Percentiles rank a stretch among this genome's conserved stretches.
Evolutionary conservation across 1,284 basidiomycete genomes (phyloP).

Genomic region (Phylloboletellus chloephorus): DNA sequence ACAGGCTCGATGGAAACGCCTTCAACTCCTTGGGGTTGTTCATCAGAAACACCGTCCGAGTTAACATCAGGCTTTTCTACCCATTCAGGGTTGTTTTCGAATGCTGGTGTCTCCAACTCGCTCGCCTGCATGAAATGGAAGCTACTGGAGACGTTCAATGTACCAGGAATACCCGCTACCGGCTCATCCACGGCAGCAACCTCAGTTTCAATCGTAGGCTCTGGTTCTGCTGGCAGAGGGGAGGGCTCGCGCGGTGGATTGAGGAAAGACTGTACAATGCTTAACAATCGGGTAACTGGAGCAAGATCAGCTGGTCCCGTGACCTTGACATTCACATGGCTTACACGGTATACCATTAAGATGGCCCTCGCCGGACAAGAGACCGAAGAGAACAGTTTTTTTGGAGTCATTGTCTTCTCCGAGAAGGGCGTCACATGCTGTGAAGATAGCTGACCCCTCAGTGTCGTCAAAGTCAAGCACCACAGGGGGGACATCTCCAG

Average conservation of each 20-base stretch:
- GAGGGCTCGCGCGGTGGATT: conserved; percentile 41
- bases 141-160: conserved; percentile 41
- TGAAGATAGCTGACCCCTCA: conserved; percentile 52
- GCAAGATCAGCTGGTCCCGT: conserved; percentile 5
- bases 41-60: conserved; percentile 23
- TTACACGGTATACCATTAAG: conserved; percentile 57
- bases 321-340: conserved; percentile 17
- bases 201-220: conserved; percentile 21
- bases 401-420: conserved; percentile 48
- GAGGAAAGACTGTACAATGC: conserved; percentile 48
- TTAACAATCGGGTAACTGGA: conserved; percentile 53
- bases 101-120: conserved; percentile 53
- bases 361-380: conserved; percentile 53
- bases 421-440: conserved; percentile 48
- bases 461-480: conserved; percentile 43
- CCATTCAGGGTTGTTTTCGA: conserved; percentile 49
- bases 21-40: conserved; percentile 28
- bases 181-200: conserved; percentile 19
- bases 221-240: conserved; percentile 29
- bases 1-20: conserved; percentile 25
- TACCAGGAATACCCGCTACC: conserved; percentile 30
- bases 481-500: conserved; percentile 41
- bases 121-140: conserved; percentile 77
- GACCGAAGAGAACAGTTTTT: conserved; percentile 45
- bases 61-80: conserved; percentile 40